phyloP scores from a whole-genome alignment of 2,329 filamentous ascomycete species.

The Talaromyces rugulosus region DNA sequence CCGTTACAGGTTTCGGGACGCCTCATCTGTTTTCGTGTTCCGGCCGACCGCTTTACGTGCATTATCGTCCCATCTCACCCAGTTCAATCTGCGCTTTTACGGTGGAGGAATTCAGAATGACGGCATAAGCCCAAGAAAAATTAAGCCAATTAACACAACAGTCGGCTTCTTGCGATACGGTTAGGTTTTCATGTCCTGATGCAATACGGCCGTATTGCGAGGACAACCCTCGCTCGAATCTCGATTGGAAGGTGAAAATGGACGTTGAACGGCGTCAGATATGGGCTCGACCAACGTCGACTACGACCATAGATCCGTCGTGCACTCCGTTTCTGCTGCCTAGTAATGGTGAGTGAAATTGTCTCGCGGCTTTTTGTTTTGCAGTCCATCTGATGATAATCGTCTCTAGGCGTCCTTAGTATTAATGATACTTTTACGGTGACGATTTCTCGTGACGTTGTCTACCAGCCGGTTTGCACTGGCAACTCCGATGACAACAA shows the following conservation, averaged over 20 bases:
- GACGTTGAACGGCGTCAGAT: conserved; percentile 36
- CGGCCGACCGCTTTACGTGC: background rate
- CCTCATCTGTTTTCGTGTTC: background rate
- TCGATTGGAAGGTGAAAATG: conserved; percentile 31
- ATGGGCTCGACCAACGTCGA: conserved; percentile 36
- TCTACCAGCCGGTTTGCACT: conserved; percentile 49
- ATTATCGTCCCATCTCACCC: background rate
- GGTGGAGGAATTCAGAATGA: background rate
- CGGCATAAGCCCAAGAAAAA: background rate
- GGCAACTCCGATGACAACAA: conserved; percentile 27
- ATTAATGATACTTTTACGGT: conserved; percentile 39
- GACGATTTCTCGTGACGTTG: conserved; percentile 45
- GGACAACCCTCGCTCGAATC: conserved; percentile 10
- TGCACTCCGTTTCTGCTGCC: conserved; percentile 62
- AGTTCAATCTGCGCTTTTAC: background rate
- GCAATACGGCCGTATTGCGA: background rate
- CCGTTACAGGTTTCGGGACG: background rate
- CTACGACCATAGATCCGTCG: conserved; percentile 40
- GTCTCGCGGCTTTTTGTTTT: conserved; percentile 1
- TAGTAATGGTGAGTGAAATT: conserved; percentile 46
- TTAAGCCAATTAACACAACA: background rate
- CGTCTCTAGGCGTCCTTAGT: conserved; percentile 33
- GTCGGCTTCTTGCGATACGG: background rate
- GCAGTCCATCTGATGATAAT: background rate
- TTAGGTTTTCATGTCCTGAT: background rate